Evolutionary conservation across 257 asterid species (phyloP).

Genomic region (Nicotiana obtusifolia): DNA sequence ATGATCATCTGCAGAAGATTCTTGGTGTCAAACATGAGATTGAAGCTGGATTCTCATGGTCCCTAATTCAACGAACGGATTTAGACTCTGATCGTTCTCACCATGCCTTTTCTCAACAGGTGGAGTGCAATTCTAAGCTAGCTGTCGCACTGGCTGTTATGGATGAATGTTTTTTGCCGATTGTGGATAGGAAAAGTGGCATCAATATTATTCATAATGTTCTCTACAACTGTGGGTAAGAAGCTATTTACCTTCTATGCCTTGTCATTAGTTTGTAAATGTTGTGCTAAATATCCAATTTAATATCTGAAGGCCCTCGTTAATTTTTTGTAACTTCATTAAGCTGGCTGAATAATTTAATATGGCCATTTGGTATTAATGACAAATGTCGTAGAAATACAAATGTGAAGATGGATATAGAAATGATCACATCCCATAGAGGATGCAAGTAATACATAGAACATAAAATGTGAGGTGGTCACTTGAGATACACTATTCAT

Average conservation of each 20-base stretch:
- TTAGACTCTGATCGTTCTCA: constrained; percentile 50
- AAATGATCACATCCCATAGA: neutral
- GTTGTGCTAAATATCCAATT: neutral
- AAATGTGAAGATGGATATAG: neutral
- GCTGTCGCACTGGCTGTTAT: constrained; percentile 81
- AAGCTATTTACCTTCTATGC: constrained; percentile 15
- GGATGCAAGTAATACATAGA: neutral
- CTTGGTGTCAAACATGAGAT: constrained; percentile 83
- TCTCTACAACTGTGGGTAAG: constrained; percentile 90
- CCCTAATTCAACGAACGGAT: constrained; percentile 73
- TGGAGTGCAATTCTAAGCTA: constrained; percentile 93
- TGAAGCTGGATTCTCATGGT: constrained; percentile 91
- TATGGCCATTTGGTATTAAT: neutral
- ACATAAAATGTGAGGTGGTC: neutral
- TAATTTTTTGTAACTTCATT: neutral
- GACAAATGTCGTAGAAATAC: neutral
- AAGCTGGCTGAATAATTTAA: neutral
- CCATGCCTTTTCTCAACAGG: constrained; percentile 60
- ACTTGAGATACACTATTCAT: neutral
- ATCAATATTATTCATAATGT: constrained; percentile 72
- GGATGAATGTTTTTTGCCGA: constrained; percentile 96
- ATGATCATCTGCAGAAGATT: constrained; percentile 73
- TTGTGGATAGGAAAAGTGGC: constrained; percentile 82
- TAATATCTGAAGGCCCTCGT: neutral
- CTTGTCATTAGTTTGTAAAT: neutral